Base-by-base conservation (phyloP, 2,329 filamentous ascomycete genomes). In the Trichoderma brevicompactum region DNA sequence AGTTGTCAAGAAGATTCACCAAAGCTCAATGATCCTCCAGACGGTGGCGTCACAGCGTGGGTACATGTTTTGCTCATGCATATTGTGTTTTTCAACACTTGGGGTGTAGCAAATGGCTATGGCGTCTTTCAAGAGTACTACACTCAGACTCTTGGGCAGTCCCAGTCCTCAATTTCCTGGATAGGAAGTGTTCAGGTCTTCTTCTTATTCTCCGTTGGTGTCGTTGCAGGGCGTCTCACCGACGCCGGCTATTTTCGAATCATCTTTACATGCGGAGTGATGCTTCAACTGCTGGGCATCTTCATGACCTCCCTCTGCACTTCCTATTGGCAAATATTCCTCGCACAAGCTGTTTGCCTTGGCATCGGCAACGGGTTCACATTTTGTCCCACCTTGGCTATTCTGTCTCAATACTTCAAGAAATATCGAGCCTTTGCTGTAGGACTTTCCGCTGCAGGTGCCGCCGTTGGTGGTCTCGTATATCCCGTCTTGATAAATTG, bases 241-340 rank as follows among this genome's bases (percentile, higher is more conserved):
- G 55, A 59, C 8, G 43, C 43, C 1, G 43, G 43, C 4, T 10
- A 59, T 9, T 59, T 59, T 38, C 55, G 43, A 38, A n/a, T 59
- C 55, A 38, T 43, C 19, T 59, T 48, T 7, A 32, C 55, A 19
- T 48, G 55, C 43, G 34, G 43, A 17, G 43, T 59, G 40, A 10
- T 48, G 2, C 28, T 59, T 17, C 43, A 48, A 28, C 12, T 50
- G 17, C n/a, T 59, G 23, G 43, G 56, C 44, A 41, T 49, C 12
- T 41, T 60, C 44, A 41, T 60, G 44, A 60, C 44, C 10, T 41
- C 56, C 23, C 56, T 60, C 41, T 60, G 44, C 44, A 40, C 34
- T 4, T 15, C 9, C 10, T 56, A 56, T n/a, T 56, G 40, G 40
- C 54, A 56, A 40, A 38, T 59, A 19, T 59, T 59, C 5, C 32